Conservation (phyloP, 116 monocot species). For the Iris pallida region DNA sequence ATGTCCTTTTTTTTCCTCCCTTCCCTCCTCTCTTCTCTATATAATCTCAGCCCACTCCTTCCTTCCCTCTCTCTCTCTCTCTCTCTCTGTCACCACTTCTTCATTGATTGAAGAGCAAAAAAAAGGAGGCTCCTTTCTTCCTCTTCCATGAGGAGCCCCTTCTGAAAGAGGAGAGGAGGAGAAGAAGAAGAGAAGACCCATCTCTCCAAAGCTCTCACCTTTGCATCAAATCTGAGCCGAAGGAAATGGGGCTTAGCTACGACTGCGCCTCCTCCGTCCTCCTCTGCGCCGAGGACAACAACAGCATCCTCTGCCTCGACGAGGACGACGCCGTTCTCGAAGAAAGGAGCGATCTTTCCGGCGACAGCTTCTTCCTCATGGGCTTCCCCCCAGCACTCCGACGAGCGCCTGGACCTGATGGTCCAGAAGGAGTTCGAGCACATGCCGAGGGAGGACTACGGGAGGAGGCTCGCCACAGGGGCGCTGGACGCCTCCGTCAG, state of each 20-base stretch:
- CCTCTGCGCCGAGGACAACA: conserved; percentile 73
- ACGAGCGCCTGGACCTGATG: conserved; percentile 35
- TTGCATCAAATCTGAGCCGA: not conserved
- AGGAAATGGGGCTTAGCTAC: conserved; percentile 35
- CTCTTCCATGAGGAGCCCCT: not conserved
- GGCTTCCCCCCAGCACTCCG: conserved; percentile 39
- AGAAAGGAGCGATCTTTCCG: conserved; percentile 30
- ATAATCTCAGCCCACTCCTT: conserved; percentile 7
- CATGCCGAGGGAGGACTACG: conserved; percentile 31
- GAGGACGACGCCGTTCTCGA: conserved; percentile 25
- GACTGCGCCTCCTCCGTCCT: conserved; percentile 52
- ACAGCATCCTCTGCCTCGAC: conserved; percentile 64
- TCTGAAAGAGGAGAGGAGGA: conserved; percentile 14
- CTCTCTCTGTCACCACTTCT: not conserved
- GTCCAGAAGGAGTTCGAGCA: conserved; percentile 30
- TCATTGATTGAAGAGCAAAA: not conserved
- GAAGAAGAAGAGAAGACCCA: conserved; percentile 1
- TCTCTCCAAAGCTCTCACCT: not conserved
- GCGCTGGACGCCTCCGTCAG: conserved; percentile 32
- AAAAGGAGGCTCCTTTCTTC: not conserved
- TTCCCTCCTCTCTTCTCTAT: not conserved
- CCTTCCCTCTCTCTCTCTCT: not conserved
- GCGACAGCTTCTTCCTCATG: conserved; percentile 22
- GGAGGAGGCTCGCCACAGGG: conserved; percentile 25
- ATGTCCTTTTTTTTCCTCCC: not conserved